Evolutionary conservation across 352 stramenopile genomes (phyloP).

Genomic region (Elongisporangium prolatum): DNA sequence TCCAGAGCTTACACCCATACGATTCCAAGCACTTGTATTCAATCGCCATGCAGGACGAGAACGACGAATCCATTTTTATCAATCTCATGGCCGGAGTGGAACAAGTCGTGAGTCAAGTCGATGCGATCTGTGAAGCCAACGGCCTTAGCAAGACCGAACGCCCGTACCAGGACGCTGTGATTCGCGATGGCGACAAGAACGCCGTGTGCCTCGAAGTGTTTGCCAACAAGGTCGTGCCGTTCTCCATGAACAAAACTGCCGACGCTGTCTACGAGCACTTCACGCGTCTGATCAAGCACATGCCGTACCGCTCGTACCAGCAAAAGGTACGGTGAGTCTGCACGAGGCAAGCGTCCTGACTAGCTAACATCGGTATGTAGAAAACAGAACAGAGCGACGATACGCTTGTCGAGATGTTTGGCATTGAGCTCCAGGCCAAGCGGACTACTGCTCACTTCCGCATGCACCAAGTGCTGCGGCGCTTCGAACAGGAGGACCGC

Average conservation of each 20-base stretch:
- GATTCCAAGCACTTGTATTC: neutral
- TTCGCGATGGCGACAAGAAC: slow-evolving; percentile 26
- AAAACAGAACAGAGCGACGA: slow-evolving; percentile 38
- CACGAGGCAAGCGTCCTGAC: too few species aligned
- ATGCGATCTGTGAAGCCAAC: slow-evolving; percentile 45
- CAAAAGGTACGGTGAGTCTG: slow-evolving; percentile 36
- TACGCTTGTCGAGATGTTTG: slow-evolving; percentile 49
- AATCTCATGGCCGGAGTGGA: slow-evolving; percentile 39
- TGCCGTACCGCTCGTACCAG: slow-evolving; percentile 51
- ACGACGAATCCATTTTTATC: slow-evolving; percentile 41
- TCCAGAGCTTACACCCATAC: neutral
- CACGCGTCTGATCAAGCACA: slow-evolving; percentile 44
- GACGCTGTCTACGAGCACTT: slow-evolving; percentile 52
- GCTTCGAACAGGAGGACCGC: slow-evolving; percentile 44
- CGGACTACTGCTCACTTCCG: slow-evolving; percentile 41
- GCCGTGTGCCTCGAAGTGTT: slow-evolving; percentile 48
- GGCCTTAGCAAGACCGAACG: slow-evolving; percentile 43
- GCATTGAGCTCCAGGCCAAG: slow-evolving; percentile 40
- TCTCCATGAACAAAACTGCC: slow-evolving; percentile 28
- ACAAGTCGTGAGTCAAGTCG: slow-evolving; percentile 31
- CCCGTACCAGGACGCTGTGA: slow-evolving; percentile 38
- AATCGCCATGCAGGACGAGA: slow-evolving; percentile 12
- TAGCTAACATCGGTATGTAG: too few species aligned
- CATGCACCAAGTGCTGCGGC: slow-evolving; percentile 45
- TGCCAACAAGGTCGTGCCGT: slow-evolving; percentile 54